Base-by-base conservation (phyloP, 148 eudicot species). In the Rhododendron mucronatum region DNA sequence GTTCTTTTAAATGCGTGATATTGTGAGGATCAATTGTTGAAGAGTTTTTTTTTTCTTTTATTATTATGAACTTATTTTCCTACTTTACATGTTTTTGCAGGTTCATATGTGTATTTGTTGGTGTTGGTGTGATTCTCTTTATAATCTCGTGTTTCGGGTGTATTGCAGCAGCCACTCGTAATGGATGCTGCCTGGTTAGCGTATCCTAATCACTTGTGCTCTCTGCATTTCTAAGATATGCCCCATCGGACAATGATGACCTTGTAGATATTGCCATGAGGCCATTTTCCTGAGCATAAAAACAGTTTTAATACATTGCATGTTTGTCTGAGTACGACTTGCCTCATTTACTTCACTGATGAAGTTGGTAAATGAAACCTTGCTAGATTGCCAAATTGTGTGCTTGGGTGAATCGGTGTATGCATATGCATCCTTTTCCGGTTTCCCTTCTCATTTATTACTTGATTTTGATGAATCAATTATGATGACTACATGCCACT, bases 141-240 rank as follows among this genome's bases (percentile, higher is more conserved):
- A 76, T 96, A 63, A 86, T 94, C 87, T 93, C 98, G 63, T 96
- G 98, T 88, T 93, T 88, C 87, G 99, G 99, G 75, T 97, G 98
- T 86, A 94, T 97, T 87, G 99, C 94, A 88, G 93, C 98, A 76
- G 85, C 92, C 37, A 90, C 93, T 44, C 89, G 94, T 69, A 97
- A 88, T 86, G 99, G 99, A 20, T 97, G 99, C 92, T 97, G 98
- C 90, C 95, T 96, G 77, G 83, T 86, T 83, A 93, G 91, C 87
- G 99, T 97, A 97, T 97, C 99, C 98, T 93, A 76, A 83, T 83
- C 78, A 85, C 61, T 55, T 77, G 82, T 88, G 23, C 83, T 7
- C 67, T 81, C 37, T 26, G 16, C 76, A 47, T 51, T 5, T 45
- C 11, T 61, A 51, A 51, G 71, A 67, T 48, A 65, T 50, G 44